A percentile compares a stretch with the other conserved stretches of the same genome.
Evolutionary conservation across 345 rosid species (phyloP).

Genomic region (Euphorbia tirucalli): DNA sequence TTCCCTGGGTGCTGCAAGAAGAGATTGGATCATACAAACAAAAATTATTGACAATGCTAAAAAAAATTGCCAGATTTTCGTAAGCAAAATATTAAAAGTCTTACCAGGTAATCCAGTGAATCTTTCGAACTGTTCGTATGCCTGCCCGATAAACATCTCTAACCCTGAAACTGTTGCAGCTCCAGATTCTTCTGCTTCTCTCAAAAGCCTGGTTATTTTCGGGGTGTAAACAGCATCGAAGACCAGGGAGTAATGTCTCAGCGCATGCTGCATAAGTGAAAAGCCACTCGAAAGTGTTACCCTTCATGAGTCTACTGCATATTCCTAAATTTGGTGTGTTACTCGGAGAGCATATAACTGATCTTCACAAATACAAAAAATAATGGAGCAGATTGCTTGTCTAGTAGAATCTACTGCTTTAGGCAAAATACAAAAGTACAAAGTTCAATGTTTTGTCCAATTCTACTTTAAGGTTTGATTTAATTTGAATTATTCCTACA

Average conservation of each 20-base stretch:
- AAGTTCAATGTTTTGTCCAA: not conserved
- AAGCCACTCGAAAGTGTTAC: not conserved
- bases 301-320: not conserved
- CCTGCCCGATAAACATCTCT: slow-evolving; percentile 95
- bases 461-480: not conserved
- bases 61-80: too few relatives aligned
- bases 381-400: not conserved
- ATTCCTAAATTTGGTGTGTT: not conserved
- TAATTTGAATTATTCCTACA: not conserved
- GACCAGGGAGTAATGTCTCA: slow-evolving; percentile 67
- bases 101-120: slow-evolving; percentile 80
- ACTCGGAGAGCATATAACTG: not conserved
- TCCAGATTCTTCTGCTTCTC: slow-evolving; percentile 82
- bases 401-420: not conserved
- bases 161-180: slow-evolving; percentile 64
- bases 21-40: not conserved
- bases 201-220: slow-evolving; percentile 69
- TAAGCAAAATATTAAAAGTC: too few relatives aligned
- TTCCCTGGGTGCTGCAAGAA: slow-evolving; percentile 76
- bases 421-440: not conserved
- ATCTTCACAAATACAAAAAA: not conserved
- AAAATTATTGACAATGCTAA: not conserved
- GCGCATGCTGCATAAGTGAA: slow-evolving; percentile 47
- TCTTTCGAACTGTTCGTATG: slow-evolving; percentile 77
- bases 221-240: slow-evolving; percentile 92